Conservation (phyloP, 192 early-diverging fungal species). For the Backusella australiensis region DNA sequence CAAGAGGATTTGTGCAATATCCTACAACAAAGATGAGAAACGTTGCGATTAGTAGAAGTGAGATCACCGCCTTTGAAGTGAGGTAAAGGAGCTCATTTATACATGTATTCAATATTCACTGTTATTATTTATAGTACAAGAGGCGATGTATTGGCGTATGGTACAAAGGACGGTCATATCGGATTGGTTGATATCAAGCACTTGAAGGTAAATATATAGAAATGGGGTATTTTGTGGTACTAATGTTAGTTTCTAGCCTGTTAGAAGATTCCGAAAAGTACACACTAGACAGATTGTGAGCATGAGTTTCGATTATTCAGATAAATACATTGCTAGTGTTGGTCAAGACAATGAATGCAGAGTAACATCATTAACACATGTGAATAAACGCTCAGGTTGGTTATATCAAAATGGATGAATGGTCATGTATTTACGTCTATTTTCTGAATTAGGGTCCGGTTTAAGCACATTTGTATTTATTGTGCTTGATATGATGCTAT, state of each 20-base stretch:
- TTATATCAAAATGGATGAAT: neutral
- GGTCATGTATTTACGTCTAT: no score
- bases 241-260: neutral
- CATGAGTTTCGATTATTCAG: neutral
- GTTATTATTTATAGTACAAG: neutral
- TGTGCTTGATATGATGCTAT: constrained; percentile 7
- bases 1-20: neutral
- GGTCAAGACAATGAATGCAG: neutral
- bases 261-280: neutral
- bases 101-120: no score
- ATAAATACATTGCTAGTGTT: constrained; percentile 2
- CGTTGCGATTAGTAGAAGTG: constrained; percentile 8
- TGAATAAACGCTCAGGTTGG: neutral
- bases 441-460: neutral
- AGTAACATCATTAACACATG: neutral
- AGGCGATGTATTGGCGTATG: constrained; percentile 19
- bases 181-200: constrained; percentile 11
- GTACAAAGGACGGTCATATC: neutral
- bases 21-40: constrained; percentile 8
- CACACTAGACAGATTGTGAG: neutral
- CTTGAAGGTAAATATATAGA: constrained; percentile 8
- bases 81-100: neutral
- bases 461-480: neutral
- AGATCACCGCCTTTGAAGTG: constrained; percentile 6
- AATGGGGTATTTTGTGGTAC: neutral